phyloP scores from a whole-genome alignment of 805 yeast species.

The Lachancea dasiensis region DNA sequence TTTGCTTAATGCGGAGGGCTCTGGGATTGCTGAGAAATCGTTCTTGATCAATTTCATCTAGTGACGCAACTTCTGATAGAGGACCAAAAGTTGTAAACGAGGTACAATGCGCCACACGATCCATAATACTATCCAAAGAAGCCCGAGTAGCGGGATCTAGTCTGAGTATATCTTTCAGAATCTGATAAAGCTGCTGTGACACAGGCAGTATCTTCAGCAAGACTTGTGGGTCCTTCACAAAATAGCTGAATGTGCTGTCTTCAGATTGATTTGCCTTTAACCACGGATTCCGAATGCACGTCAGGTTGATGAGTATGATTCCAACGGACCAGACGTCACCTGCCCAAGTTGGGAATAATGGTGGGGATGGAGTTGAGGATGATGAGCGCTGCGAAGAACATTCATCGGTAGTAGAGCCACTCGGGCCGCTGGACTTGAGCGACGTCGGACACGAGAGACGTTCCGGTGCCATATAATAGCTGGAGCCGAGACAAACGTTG shows the following conservation, averaged over 20 bases:
- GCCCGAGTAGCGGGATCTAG: conserved; percentile 34
- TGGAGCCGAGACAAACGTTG: conserved; percentile 77
- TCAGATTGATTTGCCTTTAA: conserved; percentile 59
- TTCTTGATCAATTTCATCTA: conserved; percentile 15
- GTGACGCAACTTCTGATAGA: conserved; percentile 20
- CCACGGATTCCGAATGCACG: conserved; percentile 90
- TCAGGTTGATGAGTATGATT: conserved; percentile 69
- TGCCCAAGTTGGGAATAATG: conserved; percentile 51
- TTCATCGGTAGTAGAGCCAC: too few species aligned
- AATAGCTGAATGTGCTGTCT: conserved; percentile 62
- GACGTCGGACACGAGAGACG: conserved; percentile 40
- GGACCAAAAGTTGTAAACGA: conserved; percentile 30
- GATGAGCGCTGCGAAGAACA: too few species aligned
- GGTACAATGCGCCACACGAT: conserved; percentile 20
- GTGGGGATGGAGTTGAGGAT: background rate
- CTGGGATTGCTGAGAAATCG: conserved; percentile 17
- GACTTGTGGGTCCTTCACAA: conserved; percentile 47
- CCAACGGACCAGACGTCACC: conserved; percentile 90
- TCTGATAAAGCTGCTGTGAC: conserved; percentile 50
- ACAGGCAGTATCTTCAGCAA: conserved; percentile 67
- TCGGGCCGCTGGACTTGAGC: conserved; percentile 18
- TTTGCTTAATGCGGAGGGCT: conserved; percentile 16
- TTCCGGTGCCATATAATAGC: conserved; percentile 93
- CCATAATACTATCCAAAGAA: conserved; percentile 16
- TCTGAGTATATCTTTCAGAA: conserved; percentile 37